A percentile compares a stretch with the other conserved stretches of the same genome.
Evolutionary conservation across 2,329 filamentous ascomycete species (phyloP).

Genomic region (Fusarium sp.): DNA sequence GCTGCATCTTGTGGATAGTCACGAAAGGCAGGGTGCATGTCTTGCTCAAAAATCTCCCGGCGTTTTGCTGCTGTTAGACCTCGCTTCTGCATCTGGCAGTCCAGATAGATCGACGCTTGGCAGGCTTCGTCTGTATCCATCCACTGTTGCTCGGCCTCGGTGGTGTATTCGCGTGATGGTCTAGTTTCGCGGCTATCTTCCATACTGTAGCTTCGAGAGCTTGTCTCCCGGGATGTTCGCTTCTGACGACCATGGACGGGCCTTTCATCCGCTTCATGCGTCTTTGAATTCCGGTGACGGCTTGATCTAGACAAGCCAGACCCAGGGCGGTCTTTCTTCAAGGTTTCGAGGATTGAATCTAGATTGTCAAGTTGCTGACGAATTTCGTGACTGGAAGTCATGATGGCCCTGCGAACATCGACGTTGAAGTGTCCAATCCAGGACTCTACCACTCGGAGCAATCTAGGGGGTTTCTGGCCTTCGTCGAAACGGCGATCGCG

Average conservation of each 20-base stretch:
- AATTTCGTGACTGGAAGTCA: conserved; percentile 25
- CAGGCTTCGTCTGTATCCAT: conserved; percentile 1
- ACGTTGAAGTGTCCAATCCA: conserved; percentile 55
- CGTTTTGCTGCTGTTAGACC: conserved; percentile 23
- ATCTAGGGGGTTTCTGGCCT: conserved; percentile 46
- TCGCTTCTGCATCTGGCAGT: conserved; percentile 14
- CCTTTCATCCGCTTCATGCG: neutral
- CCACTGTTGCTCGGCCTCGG: neutral
- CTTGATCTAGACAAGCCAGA: neutral
- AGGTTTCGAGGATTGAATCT: neutral
- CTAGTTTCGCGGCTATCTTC: neutral
- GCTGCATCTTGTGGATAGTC: conserved; percentile 25
- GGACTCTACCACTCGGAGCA: conserved; percentile 56
- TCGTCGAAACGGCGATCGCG: conserved; percentile 31
- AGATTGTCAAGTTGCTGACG: conserved; percentile 18
- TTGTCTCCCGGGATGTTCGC: neutral
- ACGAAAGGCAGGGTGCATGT: conserved; percentile 37
- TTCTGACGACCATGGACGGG: neutral
- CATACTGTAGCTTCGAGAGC: neutral
- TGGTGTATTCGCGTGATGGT: neutral
- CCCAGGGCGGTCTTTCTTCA: conserved; percentile 1
- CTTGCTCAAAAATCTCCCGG: conserved; percentile 13
- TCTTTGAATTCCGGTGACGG: neutral
- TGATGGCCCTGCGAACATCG: conserved; percentile 15
- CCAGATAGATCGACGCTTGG: conserved; percentile 36